Evolutionary conservation across 2,329 filamentous ascomycete genomes (phyloP).

Genomic region (Ustulina deusta): DNA sequence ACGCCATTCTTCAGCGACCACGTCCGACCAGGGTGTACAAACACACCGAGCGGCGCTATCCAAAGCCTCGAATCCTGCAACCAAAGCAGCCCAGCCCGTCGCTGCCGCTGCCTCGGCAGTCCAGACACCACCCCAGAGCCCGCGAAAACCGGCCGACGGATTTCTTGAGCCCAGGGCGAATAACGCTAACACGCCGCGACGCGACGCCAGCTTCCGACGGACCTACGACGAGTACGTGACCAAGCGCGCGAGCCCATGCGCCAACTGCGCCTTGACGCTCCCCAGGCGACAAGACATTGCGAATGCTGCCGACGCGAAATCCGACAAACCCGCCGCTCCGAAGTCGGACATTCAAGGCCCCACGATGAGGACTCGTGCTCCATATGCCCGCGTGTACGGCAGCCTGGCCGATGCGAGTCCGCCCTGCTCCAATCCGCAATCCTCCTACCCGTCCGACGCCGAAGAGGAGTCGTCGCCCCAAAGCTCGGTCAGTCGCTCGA

Average conservation of each 20-base stretch:
- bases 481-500: conserved; percentile 44
- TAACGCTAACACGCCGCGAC: conserved; percentile 49
- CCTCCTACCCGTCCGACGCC: conserved; percentile 63
- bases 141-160: conserved; percentile 56
- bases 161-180: conserved; percentile 43
- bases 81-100: conserved; percentile 29
- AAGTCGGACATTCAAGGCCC: conserved; percentile 61
- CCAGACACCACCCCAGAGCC: conserved; percentile 70
- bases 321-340: conserved; percentile 40
- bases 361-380: conserved; percentile 70
- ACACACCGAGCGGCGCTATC: conserved; percentile 58
- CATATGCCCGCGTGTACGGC: conserved; percentile 68
- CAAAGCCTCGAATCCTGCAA: conserved; percentile 53
- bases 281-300: conserved; percentile 56
- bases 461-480: conserved; percentile 58
- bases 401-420: conserved; percentile 61
- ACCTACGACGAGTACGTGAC: conserved; percentile 76
- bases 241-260: conserved; percentile 72
- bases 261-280: conserved; percentile 76
- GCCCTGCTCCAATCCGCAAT: conserved; percentile 62
- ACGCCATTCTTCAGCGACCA: conserved; percentile 58
- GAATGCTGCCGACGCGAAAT: conserved; percentile 33
- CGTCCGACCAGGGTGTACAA: conserved; percentile 60
- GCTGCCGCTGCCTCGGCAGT: conserved; percentile 56
- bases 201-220: conserved; percentile 70